Percentiles rank a stretch among this genome's conserved stretches.
These are phyloP conservation scores for Xylaria sp. DNA, from an alignment of 2,329 filamentous ascomycete genomes.

Conservation along the genomic window DNA sequence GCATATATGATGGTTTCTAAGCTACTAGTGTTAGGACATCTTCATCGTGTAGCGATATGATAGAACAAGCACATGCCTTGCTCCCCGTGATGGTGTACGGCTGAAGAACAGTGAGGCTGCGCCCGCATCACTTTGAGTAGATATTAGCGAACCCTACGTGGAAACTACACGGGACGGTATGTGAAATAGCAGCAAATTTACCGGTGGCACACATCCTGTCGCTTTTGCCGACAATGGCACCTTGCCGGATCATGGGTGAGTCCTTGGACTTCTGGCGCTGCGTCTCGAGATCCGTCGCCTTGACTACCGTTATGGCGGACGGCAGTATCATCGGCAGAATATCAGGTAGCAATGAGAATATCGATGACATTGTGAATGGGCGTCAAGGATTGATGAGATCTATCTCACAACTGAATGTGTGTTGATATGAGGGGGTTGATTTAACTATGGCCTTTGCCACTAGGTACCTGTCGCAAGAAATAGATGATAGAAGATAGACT, in stretches of 20 bases:
- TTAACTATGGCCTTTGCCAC: background rate
- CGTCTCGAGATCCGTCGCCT: conserved; percentile 58
- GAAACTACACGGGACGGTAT: no score
- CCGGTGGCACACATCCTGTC: conserved; percentile 75
- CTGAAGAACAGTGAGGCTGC: conserved; percentile 69
- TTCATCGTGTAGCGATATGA: background rate
- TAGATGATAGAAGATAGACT: background rate
- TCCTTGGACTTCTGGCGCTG: conserved; percentile 48
- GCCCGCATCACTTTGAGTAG: conserved; percentile 67
- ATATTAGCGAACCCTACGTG: conserved; percentile 37
- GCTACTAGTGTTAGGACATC: conserved; percentile 2
- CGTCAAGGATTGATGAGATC: conserved; percentile 12
- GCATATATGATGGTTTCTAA: conserved; percentile 76
- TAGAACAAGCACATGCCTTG: conserved; percentile 62
- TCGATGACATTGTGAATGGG: conserved; percentile 57
- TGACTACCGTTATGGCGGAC: conserved; percentile 66
- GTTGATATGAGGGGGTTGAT: background rate
- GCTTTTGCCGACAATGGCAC: conserved; percentile 72
- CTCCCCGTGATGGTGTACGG: conserved; percentile 76
- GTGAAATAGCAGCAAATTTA: conserved; percentile 51
- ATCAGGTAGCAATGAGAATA: conserved; percentile 67
- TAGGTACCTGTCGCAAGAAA: background rate
- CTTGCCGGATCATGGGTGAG: conserved; percentile 53
- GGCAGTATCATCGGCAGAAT: conserved; percentile 70
- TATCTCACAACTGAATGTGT: background rate